Evolutionary conservation across 2,329 filamentous ascomycete genomes (phyloP), one percentile per base, ranked within the genome.

Genomic region (Botrytis pseudocinerea): DNA sequence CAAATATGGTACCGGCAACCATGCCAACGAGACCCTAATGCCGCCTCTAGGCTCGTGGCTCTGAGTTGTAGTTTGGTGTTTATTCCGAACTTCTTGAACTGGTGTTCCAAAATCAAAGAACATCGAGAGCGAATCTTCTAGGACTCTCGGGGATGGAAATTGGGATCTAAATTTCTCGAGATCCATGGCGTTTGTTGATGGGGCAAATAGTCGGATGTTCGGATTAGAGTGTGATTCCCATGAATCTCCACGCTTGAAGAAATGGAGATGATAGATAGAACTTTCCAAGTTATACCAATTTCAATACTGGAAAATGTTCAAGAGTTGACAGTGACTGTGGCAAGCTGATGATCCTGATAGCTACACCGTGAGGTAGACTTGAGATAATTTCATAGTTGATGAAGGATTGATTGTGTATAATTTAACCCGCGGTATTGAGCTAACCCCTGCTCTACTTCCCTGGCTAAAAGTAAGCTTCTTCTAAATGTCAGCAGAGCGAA

Each of bases 1-100:
- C n/a, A 20, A 18, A 57, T 4, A 28, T 74, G 73, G 70, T 74
- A 79, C 78, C n/a, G 88, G 87, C 80, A 85, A 80, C 64, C 82
- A 84, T 66, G 82, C 83, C 48, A 83, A 76, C 18, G 83, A 84
- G 38, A 83, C 82, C 70, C 83, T 82, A 70, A 87, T 85, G 16
- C 78, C 77, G 42, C 77, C 76, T 48, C 61, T 70, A 14, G 72
- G 65, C 38, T 71, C 72, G 18, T 65, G 72, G n/a, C 46, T 73
- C 20, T 73, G 66, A 20, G 48, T 25, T 4, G n/a, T 44, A 9
- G 35, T 40, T 25, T 73, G 44, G n/a, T 60, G 54, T 22, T 28
- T 46, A 48, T 63, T 54, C 48, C 60, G 57, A 12, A 35, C 8
- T 28, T 74, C 73, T 57, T 72, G 66, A 51, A 63, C 46, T 5